These are phyloP conservation scores for Starmerella vitae DNA, from an alignment of 805 yeast species.

Conservation along the genomic window DNA sequence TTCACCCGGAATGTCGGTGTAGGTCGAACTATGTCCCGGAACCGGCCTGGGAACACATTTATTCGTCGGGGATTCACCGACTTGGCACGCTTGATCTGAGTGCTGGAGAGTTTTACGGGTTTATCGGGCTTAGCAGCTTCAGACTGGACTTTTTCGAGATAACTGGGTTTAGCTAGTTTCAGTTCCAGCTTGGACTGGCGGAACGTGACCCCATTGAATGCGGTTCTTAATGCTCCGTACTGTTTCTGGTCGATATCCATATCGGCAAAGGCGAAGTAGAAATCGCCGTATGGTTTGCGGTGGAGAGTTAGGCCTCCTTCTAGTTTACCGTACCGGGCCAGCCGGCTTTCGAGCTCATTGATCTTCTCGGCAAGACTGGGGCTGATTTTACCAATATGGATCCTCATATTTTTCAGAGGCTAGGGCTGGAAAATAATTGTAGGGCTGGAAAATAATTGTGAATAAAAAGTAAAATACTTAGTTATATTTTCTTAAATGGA, in stretches of 20 bases:
- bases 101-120: slow-evolving; percentile 23
- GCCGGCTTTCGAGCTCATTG: slow-evolving; percentile 39
- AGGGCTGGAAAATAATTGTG: too few relatives aligned
- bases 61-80: slow-evolving; percentile 25
- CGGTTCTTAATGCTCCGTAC: slow-evolving; percentile 37
- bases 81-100: slow-evolving; percentile 27
- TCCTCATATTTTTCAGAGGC: too few relatives aligned
- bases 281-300: slow-evolving; percentile 42
- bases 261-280: slow-evolving; percentile 53
- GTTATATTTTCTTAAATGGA: background rate
- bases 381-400: slow-evolving; percentile 63
- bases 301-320: slow-evolving; percentile 36
- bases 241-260: slow-evolving; percentile 38
- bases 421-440: too few relatives aligned
- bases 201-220: slow-evolving; percentile 58
- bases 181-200: slow-evolving; percentile 59
- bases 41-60: slow-evolving; percentile 43
- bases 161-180: slow-evolving; percentile 44
- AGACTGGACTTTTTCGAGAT: slow-evolving; percentile 35
- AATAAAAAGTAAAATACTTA: background rate
- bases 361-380: slow-evolving; percentile 35
- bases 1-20: slow-evolving; percentile 48
- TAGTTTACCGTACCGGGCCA: slow-evolving; percentile 50
- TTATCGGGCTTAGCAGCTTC: slow-evolving; percentile 33
- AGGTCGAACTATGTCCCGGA: slow-evolving; percentile 39